These are phyloP conservation scores for Xylariales sp. DNA, from an alignment of 2,329 filamentous ascomycete species.

Conservation along the genomic window DNA sequence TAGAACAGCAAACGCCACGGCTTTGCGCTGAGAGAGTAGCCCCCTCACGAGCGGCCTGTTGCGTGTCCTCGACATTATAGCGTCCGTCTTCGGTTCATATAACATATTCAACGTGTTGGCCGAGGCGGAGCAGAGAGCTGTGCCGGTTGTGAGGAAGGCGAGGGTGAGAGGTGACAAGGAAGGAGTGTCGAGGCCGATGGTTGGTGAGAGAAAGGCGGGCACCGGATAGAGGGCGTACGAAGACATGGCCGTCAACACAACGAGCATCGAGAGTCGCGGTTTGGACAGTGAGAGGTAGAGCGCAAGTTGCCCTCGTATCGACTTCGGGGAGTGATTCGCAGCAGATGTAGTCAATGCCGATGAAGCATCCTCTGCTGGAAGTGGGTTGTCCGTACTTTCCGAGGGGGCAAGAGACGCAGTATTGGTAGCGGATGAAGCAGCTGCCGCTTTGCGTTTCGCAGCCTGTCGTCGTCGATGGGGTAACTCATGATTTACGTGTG, in stretches of 20 bases:
- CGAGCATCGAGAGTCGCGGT: conserved; percentile 84
- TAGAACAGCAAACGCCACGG: conserved; percentile 72
- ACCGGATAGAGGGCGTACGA: conserved; percentile 92
- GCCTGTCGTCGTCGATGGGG: conserved; percentile 23
- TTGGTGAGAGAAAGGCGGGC: conserved; percentile 73
- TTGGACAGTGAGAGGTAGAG: conserved; percentile 91
- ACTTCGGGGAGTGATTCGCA: conserved; percentile 43
- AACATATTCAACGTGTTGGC: conserved; percentile 98
- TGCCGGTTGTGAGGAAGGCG: conserved; percentile 85
- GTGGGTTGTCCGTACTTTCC: conserved; percentile 19
- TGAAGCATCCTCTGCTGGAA: conserved; percentile 48
- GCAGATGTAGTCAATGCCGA: conserved; percentile 50
- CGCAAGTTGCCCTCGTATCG: conserved; percentile 63
- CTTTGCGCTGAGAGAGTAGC: conserved; percentile 66
- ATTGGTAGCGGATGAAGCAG: neutral
- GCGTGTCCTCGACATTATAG: conserved; percentile 87
- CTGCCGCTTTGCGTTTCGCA: conserved; percentile 15
- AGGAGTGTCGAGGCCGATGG: conserved; percentile 58
- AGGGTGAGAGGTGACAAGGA: conserved; percentile 88
- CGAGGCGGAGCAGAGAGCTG: conserved; percentile 80
- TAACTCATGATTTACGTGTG: conserved; percentile 15
- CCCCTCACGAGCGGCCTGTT: conserved; percentile 84
- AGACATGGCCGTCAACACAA: conserved; percentile 85
- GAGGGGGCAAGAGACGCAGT: conserved; percentile 6
- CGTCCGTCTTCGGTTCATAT: conserved; percentile 85